Conservation (phyloP, 345 rosid genomes). For the Rhodamnia rubescens region DNA sequence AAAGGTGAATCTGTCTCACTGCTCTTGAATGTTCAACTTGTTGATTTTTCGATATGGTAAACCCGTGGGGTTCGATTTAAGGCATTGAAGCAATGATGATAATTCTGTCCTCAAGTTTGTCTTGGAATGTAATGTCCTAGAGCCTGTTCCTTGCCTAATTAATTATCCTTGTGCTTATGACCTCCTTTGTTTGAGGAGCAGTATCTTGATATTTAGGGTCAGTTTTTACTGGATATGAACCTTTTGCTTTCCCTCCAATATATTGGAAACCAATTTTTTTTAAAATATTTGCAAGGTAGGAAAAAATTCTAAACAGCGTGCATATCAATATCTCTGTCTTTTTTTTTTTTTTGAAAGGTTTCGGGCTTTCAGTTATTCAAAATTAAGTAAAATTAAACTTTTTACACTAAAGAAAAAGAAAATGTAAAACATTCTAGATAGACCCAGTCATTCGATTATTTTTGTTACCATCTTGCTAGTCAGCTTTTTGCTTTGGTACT, state of each 20-base stretch:
- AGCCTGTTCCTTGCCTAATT: not conserved
- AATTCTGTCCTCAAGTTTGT: not conserved
- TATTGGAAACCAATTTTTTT: not conserved
- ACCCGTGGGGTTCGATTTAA: not conserved
- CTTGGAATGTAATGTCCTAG: not conserved
- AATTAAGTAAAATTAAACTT: not conserved
- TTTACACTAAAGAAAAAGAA: not conserved
- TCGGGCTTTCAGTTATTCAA: not conserved
- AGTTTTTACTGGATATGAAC: not conserved
- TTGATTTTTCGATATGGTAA: not conserved
- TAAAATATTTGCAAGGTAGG: not conserved
- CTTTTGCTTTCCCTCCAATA: not conserved
- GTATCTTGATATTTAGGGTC: not conserved
- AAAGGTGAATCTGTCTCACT: slow-evolving; percentile 32
- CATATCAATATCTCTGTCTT: not conserved
- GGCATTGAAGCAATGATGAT: not conserved
- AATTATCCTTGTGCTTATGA: not conserved
- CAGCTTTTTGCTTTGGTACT: not conserved
- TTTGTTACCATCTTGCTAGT: not conserved
- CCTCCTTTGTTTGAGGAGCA: not conserved
- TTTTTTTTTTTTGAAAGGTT: not conserved
- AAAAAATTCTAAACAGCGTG: not conserved
- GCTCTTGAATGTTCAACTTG: not conserved
- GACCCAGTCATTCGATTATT: not conserved
- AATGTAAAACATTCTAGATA: not conserved